Evolutionary conservation across 2,329 filamentous ascomycete species (phyloP), one percentile per base, ranked within the genome.

Genomic region (Cladorrhinum sp.): DNA sequence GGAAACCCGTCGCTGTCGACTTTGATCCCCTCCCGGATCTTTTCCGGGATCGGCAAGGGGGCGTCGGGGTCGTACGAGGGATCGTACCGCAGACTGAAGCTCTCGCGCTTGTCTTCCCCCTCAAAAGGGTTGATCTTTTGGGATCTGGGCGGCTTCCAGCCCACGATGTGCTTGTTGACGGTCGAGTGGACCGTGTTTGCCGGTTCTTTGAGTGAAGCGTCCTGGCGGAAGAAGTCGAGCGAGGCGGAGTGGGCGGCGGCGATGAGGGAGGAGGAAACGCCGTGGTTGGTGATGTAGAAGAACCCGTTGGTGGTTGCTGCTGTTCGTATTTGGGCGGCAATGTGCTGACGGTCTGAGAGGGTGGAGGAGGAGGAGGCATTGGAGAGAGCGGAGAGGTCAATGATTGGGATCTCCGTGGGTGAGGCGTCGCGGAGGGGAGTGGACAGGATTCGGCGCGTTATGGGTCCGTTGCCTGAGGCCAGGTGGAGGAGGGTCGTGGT

Each of bases 271-370:
- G 71, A 45, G 0, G 75, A 60, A 23, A 83, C 77, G 2, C 80
- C 78, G 60, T 83, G 81, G 59, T 81, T 79, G 61, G 73, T 74
- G 61, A 84, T 74, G 71, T 84, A 84, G 70, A 85, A 84, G 72
- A 85, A 85, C 2, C 81, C 82, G 0, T 74, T 82, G 38, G 76
- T 79, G 13, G 78, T 76, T 2, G 81, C 78, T 0, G 82, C 82
- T 0, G 72, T 65, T 69, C 61, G 68, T 27, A 68, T 60, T 48
- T 67, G 41, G 24, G 51, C 20, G 24, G 69, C 61, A 8, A 71
- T 61, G 36, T 61, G 20, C 8, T 36, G 29, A 3, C 67, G 68
- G n/a, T 57, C 59, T 0, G 22, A 27, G 1, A 59, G 24, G 9
- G 23, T 25, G 13, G 45, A 10, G 2, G 45, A 51, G 7, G 62